These are phyloP conservation scores for Chionographis japonica DNA, from an alignment of 106 monocot species.

Conservation along the genomic window DNA sequence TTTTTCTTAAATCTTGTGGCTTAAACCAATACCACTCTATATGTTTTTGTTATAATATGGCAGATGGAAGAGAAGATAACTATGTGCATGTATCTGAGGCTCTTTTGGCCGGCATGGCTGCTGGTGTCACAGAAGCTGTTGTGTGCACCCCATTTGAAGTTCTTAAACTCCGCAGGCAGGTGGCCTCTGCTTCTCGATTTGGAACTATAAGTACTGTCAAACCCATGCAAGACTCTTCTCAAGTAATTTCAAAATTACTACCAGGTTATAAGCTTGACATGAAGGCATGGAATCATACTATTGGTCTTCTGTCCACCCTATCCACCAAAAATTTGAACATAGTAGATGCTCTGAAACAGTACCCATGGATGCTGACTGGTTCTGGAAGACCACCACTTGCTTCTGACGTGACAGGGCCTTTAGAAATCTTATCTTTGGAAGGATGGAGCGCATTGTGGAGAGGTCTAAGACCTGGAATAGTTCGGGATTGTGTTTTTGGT, in stretches of 20 bases:
- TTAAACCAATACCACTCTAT: neutral
- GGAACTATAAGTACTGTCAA: slow-evolving; percentile 17
- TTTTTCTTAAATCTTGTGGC: too few species aligned
- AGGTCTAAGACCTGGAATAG: slow-evolving; percentile 74
- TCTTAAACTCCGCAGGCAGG: slow-evolving; percentile 73
- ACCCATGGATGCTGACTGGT: slow-evolving; percentile 97
- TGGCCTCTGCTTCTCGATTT: slow-evolving; percentile 40
- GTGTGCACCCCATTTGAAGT: slow-evolving; percentile 86
- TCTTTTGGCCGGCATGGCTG: slow-evolving; percentile 73
- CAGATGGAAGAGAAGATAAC: slow-evolving; percentile 96
- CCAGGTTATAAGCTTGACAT: slow-evolving; percentile 55
- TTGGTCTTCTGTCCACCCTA: slow-evolving; percentile 56
- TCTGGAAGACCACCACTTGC: slow-evolving; percentile 83
- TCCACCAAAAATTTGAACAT: slow-evolving; percentile 40
- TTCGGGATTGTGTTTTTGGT: slow-evolving; percentile 79
- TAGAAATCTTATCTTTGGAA: slow-evolving; percentile 59
- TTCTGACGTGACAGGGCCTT: slow-evolving; percentile 62
- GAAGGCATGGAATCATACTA: slow-evolving; percentile 50
- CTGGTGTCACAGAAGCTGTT: slow-evolving; percentile 68
- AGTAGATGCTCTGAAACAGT: slow-evolving; percentile 47
- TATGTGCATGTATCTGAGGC: slow-evolving; percentile 87
- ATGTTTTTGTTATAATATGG: slow-evolving; percentile 11
- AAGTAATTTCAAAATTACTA: slow-evolving; percentile 50
- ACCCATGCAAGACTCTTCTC: slow-evolving; percentile 15
- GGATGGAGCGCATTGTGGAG: slow-evolving; percentile 79